Evolutionary conservation across 2,329 filamentous ascomycete genomes (phyloP), one percentile per base, ranked within the genome.

Genomic region (Juglanconis oblonga): DNA sequence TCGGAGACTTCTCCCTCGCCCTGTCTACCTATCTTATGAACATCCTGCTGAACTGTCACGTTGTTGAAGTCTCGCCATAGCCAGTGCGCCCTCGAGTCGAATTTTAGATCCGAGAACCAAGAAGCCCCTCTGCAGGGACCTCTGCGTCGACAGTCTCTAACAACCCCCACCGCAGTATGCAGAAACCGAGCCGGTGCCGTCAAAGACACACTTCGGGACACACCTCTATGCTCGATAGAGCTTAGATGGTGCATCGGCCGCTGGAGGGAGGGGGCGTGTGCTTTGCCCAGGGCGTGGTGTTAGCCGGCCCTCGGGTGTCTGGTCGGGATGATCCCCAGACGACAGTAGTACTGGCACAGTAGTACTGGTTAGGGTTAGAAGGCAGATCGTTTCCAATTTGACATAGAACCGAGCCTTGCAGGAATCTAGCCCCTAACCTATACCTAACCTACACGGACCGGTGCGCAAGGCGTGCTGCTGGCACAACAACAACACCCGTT

Each of bases 391-490:
- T 57, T 50, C 29, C 53, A n/a, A 32, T 53, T 60, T 62, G 38
- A 38, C 33, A 38, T 31, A 57, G 38, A 44, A 50, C 61, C 61
- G 61, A 62, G 57, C 58, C 51, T 38, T 62, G 61, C 61, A 62
- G 59, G 40, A 58, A 44, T 32, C 55, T 45, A 61, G 58, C 38
- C 42, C 55, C 36, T 36, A 52, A 17, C 55, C 36, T 36, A 52
- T 17, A n/a, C 48, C 6, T 42, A 10, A 44, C 42, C 58, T 50
- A 31, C 11, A 35, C 42, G 24, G 24, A 24, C 42, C 17, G 45
- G 24, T 42, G 38, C 5, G n/a, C 38, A 42, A 13, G 10, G 38
- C 38, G 38, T 42, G 38, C 38, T 42, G 38, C n/a, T 42, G 38
- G 38, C 5, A 42, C 38, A 5, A 42, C 10, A 14, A 10, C 24